Percentiles rank a stretch among this genome's conserved stretches.
Evolutionary conservation across 331 rosid species (phyloP).

Genomic region (Pyracantha coccinea): DNA sequence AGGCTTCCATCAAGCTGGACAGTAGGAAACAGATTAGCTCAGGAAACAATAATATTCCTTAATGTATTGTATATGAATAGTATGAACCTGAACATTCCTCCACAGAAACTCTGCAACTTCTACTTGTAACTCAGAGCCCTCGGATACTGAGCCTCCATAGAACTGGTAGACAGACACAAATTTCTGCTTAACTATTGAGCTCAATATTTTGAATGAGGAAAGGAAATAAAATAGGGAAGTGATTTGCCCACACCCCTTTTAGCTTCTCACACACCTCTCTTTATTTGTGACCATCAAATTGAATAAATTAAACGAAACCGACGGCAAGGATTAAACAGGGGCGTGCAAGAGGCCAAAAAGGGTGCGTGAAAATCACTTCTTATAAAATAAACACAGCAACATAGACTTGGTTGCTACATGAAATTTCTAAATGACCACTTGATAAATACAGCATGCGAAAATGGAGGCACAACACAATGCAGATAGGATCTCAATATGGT

Average conservation of each 20-base stretch:
- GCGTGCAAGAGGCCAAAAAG: too few relatives aligned
- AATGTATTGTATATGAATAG: conserved; percentile 12
- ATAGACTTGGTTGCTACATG: too few relatives aligned
- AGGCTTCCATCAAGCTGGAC: conserved; percentile 86
- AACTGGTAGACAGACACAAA: conserved; percentile 40
- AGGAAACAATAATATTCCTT: background rate
- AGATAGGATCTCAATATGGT: too few relatives aligned
- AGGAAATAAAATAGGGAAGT: background rate
- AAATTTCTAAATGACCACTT: too few relatives aligned
- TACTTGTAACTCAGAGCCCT: conserved; percentile 85
- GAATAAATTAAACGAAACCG: too few relatives aligned
- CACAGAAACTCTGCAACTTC: conserved; percentile 90
- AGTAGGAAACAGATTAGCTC: conserved; percentile 28
- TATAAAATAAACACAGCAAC: background rate
- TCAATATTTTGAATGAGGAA: background rate
- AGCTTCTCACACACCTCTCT: too few relatives aligned
- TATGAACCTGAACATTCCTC: conserved; percentile 82
- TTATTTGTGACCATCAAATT: too few relatives aligned
- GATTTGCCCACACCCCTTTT: too few relatives aligned
- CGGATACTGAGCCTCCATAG: conserved; percentile 71
- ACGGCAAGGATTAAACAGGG: too few relatives aligned
- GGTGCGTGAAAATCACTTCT: too few relatives aligned
- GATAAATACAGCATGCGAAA: too few relatives aligned
- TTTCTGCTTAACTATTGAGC: conserved; percentile 4
- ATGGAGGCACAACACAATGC: too few relatives aligned